Evolutionary conservation across 805 yeast species (phyloP).

Genomic region (Wickerhamomyces pijperi): DNA sequence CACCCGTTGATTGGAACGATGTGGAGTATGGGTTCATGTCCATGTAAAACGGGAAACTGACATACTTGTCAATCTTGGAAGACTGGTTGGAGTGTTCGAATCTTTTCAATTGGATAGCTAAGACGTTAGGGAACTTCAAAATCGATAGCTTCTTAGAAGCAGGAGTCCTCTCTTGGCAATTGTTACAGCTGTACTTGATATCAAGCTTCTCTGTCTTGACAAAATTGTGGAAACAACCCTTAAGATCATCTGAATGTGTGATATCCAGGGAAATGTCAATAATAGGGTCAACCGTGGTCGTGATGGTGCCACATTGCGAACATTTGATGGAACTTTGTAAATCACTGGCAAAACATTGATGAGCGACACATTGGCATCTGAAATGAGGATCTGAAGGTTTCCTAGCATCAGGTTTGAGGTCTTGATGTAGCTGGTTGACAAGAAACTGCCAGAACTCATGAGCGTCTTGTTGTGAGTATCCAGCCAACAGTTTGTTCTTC

Average conservation of each 20-base stretch:
- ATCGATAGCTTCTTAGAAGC: constrained; percentile 68
- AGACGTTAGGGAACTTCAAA: constrained; percentile 60
- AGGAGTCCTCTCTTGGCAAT: constrained; percentile 49
- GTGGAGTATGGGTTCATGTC: constrained; percentile 54
- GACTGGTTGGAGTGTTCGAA: constrained; percentile 27
- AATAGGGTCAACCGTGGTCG: constrained; percentile 71
- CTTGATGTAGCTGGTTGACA: constrained; percentile 68
- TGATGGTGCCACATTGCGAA: constrained; percentile 46
- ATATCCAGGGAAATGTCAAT: constrained; percentile 82
- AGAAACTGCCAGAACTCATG: constrained; percentile 96
- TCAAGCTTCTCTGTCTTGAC: constrained; percentile 73
- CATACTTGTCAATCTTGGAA: constrained; percentile 65
- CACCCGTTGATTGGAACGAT: constrained; percentile 8
- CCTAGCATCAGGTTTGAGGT: constrained; percentile 13
- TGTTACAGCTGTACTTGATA: constrained; percentile 56
- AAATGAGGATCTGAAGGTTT: constrained; percentile 8
- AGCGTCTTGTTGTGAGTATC: constrained; percentile 96
- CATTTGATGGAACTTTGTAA: constrained; percentile 75
- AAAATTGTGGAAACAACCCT: constrained; percentile 64
- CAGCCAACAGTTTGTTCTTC: constrained; percentile 76
- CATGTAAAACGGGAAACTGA: constrained; percentile 61
- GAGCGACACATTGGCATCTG: constrained; percentile 69
- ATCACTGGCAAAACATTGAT: constrained; percentile 73
- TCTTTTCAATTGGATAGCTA: constrained; percentile 77
- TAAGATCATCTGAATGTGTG: constrained; percentile 30